These are phyloP conservation scores for Fonsecaea erecta DNA, from an alignment of 2,329 filamentous ascomycete species.

Conservation along the genomic window DNA sequence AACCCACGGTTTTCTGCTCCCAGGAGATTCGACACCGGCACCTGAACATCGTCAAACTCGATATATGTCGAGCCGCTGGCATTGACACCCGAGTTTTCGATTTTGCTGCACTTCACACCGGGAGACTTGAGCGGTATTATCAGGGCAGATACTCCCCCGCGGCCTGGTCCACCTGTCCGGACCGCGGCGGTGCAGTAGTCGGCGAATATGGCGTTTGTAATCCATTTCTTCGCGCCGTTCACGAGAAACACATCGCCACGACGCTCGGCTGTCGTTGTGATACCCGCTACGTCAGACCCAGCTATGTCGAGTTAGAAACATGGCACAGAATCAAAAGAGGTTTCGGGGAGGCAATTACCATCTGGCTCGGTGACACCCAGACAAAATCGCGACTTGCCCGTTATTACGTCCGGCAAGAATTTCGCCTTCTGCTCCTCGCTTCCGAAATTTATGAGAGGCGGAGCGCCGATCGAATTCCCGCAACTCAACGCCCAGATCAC, in stretches of 20 bases:
- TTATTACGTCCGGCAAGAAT: conserved; percentile 63
- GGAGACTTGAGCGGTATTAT: conserved; percentile 85
- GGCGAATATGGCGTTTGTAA: conserved; percentile 96
- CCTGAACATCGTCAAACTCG: conserved; percentile 84
- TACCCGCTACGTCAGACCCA: conserved; percentile 67
- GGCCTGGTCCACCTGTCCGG: conserved; percentile 69
- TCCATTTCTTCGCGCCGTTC: conserved; percentile 98
- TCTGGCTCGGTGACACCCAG: conserved; percentile 61
- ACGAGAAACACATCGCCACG: conserved; percentile 62
- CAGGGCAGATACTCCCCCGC: conserved; percentile 95
- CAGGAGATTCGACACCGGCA: conserved; percentile 84
- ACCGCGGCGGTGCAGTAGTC: conserved; percentile 95
- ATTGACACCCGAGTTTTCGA: conserved; percentile 97
- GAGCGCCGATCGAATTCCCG: conserved; percentile 43
- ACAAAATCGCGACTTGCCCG: conserved; percentile 62
- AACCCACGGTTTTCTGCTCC: conserved; percentile 69
- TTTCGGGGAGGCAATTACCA: conserved; percentile 3
- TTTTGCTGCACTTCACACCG: conserved; percentile 94
- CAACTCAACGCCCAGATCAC: conserved; percentile 43
- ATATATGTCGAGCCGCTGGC: conserved; percentile 71
- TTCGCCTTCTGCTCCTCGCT: conserved; percentile 43
- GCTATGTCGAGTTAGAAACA: conserved; percentile 41
- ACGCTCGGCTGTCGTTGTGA: conserved; percentile 63
- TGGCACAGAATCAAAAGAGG: neutral
- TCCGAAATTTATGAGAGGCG: conserved; percentile 42